Conservation (phyloP, 768 basidiomycete genomes). For the Vararia minispora region DNA sequence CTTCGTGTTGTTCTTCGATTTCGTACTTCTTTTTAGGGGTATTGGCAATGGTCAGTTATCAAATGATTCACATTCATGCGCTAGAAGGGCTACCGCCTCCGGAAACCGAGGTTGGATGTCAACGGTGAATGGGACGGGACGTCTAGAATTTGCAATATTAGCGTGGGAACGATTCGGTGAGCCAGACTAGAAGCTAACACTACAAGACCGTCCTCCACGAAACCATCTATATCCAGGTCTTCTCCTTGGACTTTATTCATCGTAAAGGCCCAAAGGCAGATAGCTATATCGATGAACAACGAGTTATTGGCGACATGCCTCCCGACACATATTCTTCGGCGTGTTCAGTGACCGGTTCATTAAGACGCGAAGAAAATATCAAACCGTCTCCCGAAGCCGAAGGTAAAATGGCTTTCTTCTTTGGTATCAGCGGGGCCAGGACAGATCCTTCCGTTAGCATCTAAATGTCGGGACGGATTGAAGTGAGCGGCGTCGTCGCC, state of each 20-base stretch:
- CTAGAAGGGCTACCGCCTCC: conserved; percentile 4
- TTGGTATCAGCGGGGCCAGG: conserved; percentile 4
- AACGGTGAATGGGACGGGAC: conserved; percentile 7
- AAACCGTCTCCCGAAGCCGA: conserved; percentile 6
- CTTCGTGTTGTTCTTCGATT: too few species aligned
- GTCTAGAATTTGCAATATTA: conserved; percentile 1
- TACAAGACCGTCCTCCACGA: conserved; percentile 7
- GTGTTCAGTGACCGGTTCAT: too few species aligned
- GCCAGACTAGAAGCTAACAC: too few species aligned
- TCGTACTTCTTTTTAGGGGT: too few species aligned
- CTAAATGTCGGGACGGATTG: conserved; percentile 4
- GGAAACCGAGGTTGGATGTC: conserved; percentile 10
- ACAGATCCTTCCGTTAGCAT: neutral
- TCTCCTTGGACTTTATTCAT: conserved; percentile 5
- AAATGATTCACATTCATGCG: conserved; percentile 5
- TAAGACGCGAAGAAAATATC: too few species aligned
- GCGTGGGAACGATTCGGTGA: neutral
- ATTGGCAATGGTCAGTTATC: too few species aligned
- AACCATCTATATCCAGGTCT: conserved; percentile 7
- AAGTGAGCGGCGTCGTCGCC: conserved; percentile 4
- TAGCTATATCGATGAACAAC: conserved; percentile 9
- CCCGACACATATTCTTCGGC: conserved; percentile 7
- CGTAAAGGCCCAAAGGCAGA: conserved; percentile 2
- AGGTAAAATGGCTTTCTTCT: conserved; percentile 8
- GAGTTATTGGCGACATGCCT: conserved; percentile 9